Evolutionary conservation across 768 basidiomycete genomes (phyloP), one percentile per base, ranked within the genome.

Genomic region (Mycena belliarum): DNA sequence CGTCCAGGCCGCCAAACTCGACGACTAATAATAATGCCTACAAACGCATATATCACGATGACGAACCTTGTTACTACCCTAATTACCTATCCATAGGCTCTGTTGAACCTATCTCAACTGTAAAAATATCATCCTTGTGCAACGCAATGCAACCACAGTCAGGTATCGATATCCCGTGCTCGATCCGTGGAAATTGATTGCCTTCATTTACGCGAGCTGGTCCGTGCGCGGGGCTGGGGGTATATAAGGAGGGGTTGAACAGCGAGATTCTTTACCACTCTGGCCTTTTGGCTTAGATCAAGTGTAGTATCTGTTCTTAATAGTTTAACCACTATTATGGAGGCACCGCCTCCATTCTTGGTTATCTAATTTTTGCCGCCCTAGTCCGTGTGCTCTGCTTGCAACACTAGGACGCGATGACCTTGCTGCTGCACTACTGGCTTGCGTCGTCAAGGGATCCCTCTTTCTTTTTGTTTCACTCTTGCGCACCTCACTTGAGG

Each of bases 281-380:
- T 89, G 88, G 88, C 87, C 88, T 89, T 88, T 89, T 91, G 89
- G 89, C 89, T 91, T 91, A 90, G 89, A 91, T 91, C 89, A 91
- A 91, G 89, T 91, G 89, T 91, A 91, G 89, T 91, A 92, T 91
- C 89, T 92, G 89, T 91, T 90, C 88, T 91, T 88, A 77, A 78
- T 75, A 78, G 77, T 77, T 76, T 78, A 78, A 78, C 79, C 79
- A 79, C 80, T 82, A 79, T 81, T 80, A 81, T 80, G 77, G 41
- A 20, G 23, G 48, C 49, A 57, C 55, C 55, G 55, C 47, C 26
- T 20, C 40, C 40, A 56, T 56, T 46, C 37, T 26, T 46, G 52
- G 52, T 54, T 54, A 54, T 54, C 52, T 54, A 54, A 54, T 54
- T 54, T 54, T 54, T 54, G 52, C 52, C 52, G 52, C 52, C 52